Evolutionary conservation across 1,139 yeast species (phyloP).

Genomic region (Arxiozyma bovina): DNA sequence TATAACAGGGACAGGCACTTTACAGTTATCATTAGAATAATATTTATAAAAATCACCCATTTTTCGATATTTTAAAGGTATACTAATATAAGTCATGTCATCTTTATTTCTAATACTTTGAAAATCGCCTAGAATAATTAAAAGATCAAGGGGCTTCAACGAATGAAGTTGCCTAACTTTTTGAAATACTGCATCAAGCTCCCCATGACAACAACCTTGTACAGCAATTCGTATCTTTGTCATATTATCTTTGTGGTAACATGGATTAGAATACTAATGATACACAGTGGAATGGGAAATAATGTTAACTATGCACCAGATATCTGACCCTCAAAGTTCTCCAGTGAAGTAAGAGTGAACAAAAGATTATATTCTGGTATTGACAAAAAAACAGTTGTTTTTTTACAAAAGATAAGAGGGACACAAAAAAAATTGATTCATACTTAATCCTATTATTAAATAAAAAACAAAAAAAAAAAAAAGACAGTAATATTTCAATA

Average conservation of each 20-base stretch:
- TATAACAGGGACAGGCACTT: slow-evolving; percentile 70
- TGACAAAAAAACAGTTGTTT: background rate
- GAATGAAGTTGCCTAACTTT: slow-evolving; percentile 23
- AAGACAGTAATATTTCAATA: too few species aligned
- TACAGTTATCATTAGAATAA: slow-evolving; percentile 42
- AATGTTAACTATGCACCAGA: background rate
- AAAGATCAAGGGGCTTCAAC: slow-evolving; percentile 43
- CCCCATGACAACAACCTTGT: slow-evolving; percentile 95
- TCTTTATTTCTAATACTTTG: slow-evolving; percentile 50
- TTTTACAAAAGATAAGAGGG: background rate
- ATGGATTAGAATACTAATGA: background rate
- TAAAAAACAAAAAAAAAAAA: too few species aligned
- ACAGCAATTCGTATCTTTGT: slow-evolving; percentile 44
- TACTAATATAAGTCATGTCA: slow-evolving; percentile 62
- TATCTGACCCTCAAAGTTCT: too few species aligned
- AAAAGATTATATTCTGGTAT: background rate
- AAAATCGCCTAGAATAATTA: slow-evolving; percentile 82
- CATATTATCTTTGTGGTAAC: slow-evolving; percentile 4
- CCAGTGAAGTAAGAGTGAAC: background rate
- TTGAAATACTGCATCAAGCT: slow-evolving; percentile 51
- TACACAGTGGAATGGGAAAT: background rate
- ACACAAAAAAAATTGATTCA: too few species aligned
- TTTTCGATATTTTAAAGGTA: slow-evolving; percentile 43
- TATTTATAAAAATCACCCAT: slow-evolving; percentile 77
- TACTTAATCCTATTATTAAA: too few species aligned